A percentile compares a stretch with the other conserved stretches of the same genome.
Evolutionary conservation across 164 flowering plant genomes (phyloP).

Genomic region (Berberis thunbergii): DNA sequence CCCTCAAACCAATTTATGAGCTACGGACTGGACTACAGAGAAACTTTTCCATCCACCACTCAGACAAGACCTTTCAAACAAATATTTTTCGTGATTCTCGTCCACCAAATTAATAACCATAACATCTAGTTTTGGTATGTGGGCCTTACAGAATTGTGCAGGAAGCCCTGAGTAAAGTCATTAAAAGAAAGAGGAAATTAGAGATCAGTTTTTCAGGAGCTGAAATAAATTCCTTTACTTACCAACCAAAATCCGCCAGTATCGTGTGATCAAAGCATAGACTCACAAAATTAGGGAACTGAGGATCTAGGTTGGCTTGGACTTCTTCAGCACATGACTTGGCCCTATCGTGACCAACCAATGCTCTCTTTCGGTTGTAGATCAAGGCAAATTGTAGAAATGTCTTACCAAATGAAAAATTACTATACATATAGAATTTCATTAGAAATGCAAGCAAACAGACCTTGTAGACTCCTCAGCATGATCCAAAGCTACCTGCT

Average conservation of each 20-base stretch:
- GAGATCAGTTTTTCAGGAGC: background rate
- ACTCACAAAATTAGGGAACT: slow-evolving; percentile 29
- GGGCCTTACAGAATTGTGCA: background rate
- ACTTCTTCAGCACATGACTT: slow-evolving; percentile 25
- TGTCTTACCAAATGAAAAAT: background rate
- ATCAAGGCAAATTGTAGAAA: slow-evolving; percentile 1
- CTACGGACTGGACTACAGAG: background rate
- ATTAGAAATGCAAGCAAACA: background rate
- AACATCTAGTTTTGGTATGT: background rate
- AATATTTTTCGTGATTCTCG: background rate
- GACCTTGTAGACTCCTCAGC: slow-evolving; percentile 1
- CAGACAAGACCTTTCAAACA: background rate
- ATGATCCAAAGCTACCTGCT: background rate
- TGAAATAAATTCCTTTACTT: background rate
- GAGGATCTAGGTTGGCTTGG: slow-evolving; percentile 17
- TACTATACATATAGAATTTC: background rate
- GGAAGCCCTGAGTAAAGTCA: background rate
- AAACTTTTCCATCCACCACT: background rate
- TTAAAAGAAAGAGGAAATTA: no score
- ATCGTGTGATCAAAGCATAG: slow-evolving; percentile 37
- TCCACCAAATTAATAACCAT: background rate
- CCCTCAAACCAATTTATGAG: background rate
- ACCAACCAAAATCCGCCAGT: slow-evolving; percentile 38
- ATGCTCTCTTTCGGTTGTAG: background rate
- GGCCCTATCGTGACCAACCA: background rate